Base-by-base conservation (phyloP, 345 rosid genomes). In the Syzygium aromaticum region DNA sequence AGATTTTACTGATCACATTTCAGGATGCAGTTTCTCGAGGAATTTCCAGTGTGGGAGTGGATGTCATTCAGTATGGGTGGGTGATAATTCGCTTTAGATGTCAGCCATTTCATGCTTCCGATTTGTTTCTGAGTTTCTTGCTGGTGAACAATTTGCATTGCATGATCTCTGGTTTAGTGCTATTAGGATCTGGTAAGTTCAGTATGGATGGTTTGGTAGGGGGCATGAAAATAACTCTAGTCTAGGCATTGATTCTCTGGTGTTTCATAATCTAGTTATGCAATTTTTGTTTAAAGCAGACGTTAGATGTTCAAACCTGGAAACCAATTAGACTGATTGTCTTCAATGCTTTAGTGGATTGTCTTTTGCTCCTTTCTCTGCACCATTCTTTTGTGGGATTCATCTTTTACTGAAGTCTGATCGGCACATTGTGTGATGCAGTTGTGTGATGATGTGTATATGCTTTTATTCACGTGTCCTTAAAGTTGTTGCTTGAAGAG, bases 1-100 rank as follows among this genome's bases (percentile, higher is more conserved):
- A 80, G 27, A 88, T 87, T 88, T 87, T 23, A 67, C 85, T 67
- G 54, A 87, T 86, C 88, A 67, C 90, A 88, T 89, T 90, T 85
- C 94, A 98, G 99, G 98, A 94, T 86, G 98, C 97, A 4, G 97
- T 96, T 92, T 93, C 98, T 89, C 95, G 95, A 84, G 98, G 99
- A 86, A 90, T 98, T 89, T 90, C 93, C 87, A 85, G 91, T 83
- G 94, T 95, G 51, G 97, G 98, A 87, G 78, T 95, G 88, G 95
- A 94, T 86, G 98, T 98, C 86, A 91, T 98, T 90, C 99, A 94
- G 87, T 98, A 93, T 86, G 99, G 99, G 99, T 98, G 87, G 87
- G 98, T 92, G 51, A 88, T 89, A 54, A 57, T 84, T 51, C 86
- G 57, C 78, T 56, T 33, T 64, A 84, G 49, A 63, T 77, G 49